Conservation (phyloP, 75 land plant species). For the Picea glauca region DNA sequence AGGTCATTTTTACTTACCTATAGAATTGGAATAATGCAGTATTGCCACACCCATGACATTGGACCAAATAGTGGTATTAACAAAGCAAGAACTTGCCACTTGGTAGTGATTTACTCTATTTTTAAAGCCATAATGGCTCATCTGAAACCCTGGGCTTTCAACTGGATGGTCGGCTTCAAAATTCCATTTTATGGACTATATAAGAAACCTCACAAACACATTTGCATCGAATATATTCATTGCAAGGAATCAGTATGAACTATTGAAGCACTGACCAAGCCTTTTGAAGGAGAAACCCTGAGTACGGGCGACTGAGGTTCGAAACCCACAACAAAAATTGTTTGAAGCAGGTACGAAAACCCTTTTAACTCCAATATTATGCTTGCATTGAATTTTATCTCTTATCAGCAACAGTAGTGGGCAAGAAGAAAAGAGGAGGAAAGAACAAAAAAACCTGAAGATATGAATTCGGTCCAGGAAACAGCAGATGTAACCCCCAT, state of each 20-base stretch:
- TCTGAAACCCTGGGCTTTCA: too few species aligned
- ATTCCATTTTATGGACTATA: too few species aligned
- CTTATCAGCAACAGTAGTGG: neutral
- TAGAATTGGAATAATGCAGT: constrained; percentile 61
- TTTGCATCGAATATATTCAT: too few species aligned
- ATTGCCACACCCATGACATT: constrained; percentile 70
- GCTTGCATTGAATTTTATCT: neutral
- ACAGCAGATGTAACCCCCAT: too few species aligned
- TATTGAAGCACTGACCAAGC: too few species aligned
- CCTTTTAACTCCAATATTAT: neutral
- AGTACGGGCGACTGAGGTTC: neutral
- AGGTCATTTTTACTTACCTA: constrained; percentile 51
- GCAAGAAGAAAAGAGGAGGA: neutral
- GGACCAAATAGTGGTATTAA: constrained; percentile 58
- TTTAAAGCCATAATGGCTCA: too few species aligned
- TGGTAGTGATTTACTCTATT: constrained; percentile 49
- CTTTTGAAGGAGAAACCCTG: neutral
- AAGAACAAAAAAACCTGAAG: neutral
- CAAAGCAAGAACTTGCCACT: constrained; percentile 84
- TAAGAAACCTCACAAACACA: neutral
- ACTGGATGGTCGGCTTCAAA: too few species aligned
- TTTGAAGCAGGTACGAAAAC: neutral
- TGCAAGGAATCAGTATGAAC: too few species aligned
- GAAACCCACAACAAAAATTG: neutral
- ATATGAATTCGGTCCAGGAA: too few species aligned